These are phyloP conservation scores for Komagataella mondaviorum DNA, from an alignment of 805 yeast species.

Conservation along the genomic window DNA sequence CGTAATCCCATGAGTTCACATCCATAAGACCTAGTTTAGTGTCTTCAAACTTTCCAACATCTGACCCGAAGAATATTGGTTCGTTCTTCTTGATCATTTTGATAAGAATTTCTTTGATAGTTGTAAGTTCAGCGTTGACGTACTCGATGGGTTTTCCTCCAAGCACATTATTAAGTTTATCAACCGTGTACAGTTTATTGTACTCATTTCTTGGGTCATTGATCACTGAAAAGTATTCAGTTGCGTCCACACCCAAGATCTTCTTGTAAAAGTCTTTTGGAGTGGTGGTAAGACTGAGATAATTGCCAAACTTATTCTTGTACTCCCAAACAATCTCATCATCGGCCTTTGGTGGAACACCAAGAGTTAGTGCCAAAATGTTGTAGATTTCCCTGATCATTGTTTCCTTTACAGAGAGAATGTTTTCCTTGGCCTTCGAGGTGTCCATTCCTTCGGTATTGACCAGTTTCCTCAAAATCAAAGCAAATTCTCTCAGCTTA, in stretches of 20 bases:
- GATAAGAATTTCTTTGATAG: constrained; percentile 50
- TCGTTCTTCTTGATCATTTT: constrained; percentile 58
- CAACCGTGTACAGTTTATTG: constrained; percentile 59
- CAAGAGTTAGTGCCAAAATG: constrained; percentile 56
- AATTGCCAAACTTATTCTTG: constrained; percentile 55
- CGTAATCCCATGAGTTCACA: constrained; percentile 54
- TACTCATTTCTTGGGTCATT: constrained; percentile 74
- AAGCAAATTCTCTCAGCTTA: constrained; percentile 69
- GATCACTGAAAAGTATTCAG: constrained; percentile 50
- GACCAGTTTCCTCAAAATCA: constrained; percentile 42
- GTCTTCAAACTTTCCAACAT: constrained; percentile 67
- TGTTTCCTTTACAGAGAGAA: constrained; percentile 13
- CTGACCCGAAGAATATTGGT: constrained; percentile 82
- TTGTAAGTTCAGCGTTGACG: constrained; percentile 51
- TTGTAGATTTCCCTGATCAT: constrained; percentile 54
- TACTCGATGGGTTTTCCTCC: constrained; percentile 66
- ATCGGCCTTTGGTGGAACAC: constrained; percentile 65
- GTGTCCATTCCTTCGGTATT: constrained; percentile 23
- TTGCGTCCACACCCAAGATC: constrained; percentile 37
- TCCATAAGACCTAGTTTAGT: constrained; percentile 58
- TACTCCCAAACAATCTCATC: constrained; percentile 65
- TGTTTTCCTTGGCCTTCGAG: constrained; percentile 8
- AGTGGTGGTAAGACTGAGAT: constrained; percentile 36
- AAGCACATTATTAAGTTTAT: constrained; percentile 61
- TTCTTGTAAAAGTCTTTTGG: constrained; percentile 55